These are phyloP conservation scores for Juglanconis juglandina DNA, from an alignment of 2,329 filamentous ascomycete species.

Conservation along the genomic window DNA sequence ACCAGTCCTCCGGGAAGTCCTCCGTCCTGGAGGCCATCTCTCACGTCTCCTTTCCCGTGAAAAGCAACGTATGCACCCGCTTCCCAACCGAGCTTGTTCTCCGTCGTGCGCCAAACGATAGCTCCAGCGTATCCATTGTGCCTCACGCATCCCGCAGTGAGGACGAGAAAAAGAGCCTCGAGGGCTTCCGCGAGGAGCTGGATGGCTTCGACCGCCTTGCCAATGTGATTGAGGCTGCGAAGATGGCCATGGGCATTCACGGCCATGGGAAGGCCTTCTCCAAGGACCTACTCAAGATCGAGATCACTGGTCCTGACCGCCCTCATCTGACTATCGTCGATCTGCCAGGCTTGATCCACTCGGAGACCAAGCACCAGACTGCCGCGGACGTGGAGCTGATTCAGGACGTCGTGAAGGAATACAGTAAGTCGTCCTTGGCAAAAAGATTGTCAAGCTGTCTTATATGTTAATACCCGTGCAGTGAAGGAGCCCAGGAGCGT, in stretches of 20 bases:
- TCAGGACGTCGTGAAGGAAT: constrained; percentile 45
- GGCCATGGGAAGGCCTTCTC: constrained; percentile 34
- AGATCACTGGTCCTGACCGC: constrained; percentile 42
- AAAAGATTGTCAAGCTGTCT: not conserved
- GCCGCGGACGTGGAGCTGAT: constrained; percentile 41
- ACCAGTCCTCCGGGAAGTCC: constrained; percentile 41
- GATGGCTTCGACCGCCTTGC: constrained; percentile 27
- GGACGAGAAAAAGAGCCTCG: not conserved
- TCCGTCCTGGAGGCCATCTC: constrained; percentile 47
- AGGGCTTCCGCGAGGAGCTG: constrained; percentile 11
- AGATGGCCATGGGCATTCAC: constrained; percentile 45
- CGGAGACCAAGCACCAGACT: constrained; percentile 40
- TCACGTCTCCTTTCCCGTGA: constrained; percentile 48
- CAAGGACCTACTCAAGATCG: constrained; percentile 42
- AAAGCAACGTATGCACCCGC: constrained; percentile 48
- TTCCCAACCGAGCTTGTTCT: constrained; percentile 51
- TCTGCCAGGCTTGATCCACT: constrained; percentile 52
- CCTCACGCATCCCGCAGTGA: constrained; percentile 2
- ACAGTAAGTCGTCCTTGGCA: constrained; percentile 33
- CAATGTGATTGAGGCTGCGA: constrained; percentile 35
- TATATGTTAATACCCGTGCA: not conserved
- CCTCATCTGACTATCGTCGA: constrained; percentile 58
- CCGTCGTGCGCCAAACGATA: constrained; percentile 28
- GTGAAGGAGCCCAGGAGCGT: constrained; percentile 53
- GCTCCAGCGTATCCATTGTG: constrained; percentile 26